Evolutionary conservation across 192 early-diverging fungal genomes (phyloP).

Genomic region (Bifiguratus adelaidae): DNA sequence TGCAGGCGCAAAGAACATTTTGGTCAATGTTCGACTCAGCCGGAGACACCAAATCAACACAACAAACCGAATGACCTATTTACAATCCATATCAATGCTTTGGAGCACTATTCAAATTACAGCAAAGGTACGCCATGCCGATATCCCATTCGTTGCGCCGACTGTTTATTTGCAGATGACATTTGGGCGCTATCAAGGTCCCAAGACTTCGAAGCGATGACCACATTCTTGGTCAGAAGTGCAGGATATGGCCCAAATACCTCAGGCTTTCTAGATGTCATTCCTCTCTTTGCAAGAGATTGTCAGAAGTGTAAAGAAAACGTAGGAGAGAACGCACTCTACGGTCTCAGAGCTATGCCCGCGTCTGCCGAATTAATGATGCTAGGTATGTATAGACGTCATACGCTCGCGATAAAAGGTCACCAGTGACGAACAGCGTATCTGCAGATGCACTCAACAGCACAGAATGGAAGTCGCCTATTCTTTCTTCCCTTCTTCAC

Average conservation of each 20-base stretch:
- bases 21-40: too few species aligned
- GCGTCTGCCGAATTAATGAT: slow-evolving; percentile 41
- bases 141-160: not conserved
- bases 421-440: too few species aligned
- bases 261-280: slow-evolving; percentile 16
- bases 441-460: too few species aligned
- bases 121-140: slow-evolving; percentile 5
- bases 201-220: slow-evolving; percentile 21
- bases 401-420: not conserved
- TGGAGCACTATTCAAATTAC: slow-evolving; percentile 33
- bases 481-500: too few species aligned
- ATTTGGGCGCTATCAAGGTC: slow-evolving; percentile 34
- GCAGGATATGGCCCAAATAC: slow-evolving; percentile 30
- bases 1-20: too few species aligned
- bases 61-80: too few species aligned
- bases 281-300: slow-evolving; percentile 8
- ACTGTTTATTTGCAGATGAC: slow-evolving; percentile 25
- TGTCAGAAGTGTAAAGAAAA: slow-evolving; percentile 15
- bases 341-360: slow-evolving; percentile 26
- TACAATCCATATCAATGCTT: too few species aligned
- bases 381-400: slow-evolving; percentile 24
- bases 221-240: slow-evolving; percentile 31
- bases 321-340: slow-evolving; percentile 4
- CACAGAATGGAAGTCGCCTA: too few species aligned
- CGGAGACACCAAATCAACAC: too few species aligned